Evolutionary conservation across 352 stramenopile species (phyloP).

Genomic region (Globisporangium barbulae): DNA sequence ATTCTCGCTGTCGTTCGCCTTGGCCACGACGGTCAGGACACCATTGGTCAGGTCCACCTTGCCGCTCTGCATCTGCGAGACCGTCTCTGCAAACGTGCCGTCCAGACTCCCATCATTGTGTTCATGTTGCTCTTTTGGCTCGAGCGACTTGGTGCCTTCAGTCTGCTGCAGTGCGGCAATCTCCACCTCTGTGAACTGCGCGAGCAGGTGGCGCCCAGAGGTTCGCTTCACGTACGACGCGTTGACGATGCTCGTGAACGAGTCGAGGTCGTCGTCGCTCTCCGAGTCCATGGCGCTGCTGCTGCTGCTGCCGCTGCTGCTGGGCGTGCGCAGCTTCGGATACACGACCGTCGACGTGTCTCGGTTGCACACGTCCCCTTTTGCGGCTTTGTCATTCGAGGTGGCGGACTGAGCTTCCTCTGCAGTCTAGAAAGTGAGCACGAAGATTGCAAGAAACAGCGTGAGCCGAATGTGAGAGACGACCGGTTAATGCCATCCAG

Average conservation of each 20-base stretch:
- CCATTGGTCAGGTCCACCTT: neutral
- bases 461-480: no score
- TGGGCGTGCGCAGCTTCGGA: conserved; percentile 2
- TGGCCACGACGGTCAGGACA: neutral
- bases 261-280: conserved; percentile 1
- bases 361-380: neutral
- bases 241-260: conserved; percentile 17
- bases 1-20: neutral
- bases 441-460: neutral
- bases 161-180: conserved; percentile 18
- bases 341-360: conserved; percentile 7
- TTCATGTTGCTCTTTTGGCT: conserved; percentile 4
- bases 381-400: neutral
- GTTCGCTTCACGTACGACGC: conserved; percentile 20
- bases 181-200: conserved; percentile 34
- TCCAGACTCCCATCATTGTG: neutral
- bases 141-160: neutral
- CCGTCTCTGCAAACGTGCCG: neutral
- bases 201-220: conserved; percentile 30
- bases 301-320: neutral
- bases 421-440: neutral
- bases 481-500: neutral
- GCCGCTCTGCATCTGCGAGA: conserved; percentile 2
- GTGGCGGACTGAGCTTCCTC: neutral
- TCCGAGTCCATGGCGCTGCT: neutral